These are phyloP conservation scores for Saccharomyces cerevisiae DNA, from an alignment of 805 yeast species.

Conservation along the genomic window DNA sequence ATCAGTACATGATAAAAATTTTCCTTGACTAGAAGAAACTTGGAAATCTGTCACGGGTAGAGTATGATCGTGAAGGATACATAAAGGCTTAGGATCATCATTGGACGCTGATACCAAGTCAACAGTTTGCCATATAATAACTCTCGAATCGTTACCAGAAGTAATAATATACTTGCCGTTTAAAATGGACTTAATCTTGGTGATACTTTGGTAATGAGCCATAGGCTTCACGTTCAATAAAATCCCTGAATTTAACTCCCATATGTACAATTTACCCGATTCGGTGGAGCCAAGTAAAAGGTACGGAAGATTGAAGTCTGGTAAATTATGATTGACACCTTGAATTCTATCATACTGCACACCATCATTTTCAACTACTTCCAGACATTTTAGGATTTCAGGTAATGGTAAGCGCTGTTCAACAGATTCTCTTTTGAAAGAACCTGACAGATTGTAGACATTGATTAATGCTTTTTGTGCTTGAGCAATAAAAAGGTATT, in stretches of 20 bases:
- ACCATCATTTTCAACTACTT: slow-evolving; percentile 20
- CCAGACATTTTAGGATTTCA: slow-evolving; percentile 53
- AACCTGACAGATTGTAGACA: slow-evolving; percentile 47
- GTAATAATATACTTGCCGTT: slow-evolving; percentile 63
- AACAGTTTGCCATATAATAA: slow-evolving; percentile 60
- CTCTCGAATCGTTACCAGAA: slow-evolving; percentile 76
- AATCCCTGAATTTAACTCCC: slow-evolving; percentile 79
- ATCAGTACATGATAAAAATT: slow-evolving; percentile 35
- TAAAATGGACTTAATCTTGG: slow-evolving; percentile 47
- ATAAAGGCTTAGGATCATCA: slow-evolving; percentile 46
- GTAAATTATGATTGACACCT: slow-evolving; percentile 21
- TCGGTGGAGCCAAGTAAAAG: slow-evolving; percentile 54
- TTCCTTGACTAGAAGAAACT: slow-evolving; percentile 40
- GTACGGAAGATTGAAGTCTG: slow-evolving; percentile 48
- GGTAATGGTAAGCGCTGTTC: slow-evolving; percentile 82
- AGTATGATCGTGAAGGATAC: slow-evolving; percentile 51
- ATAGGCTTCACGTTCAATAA: slow-evolving; percentile 59
- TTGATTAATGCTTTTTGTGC: slow-evolving; percentile 66
- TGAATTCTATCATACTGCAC: slow-evolving; percentile 10
- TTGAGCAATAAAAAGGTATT: slow-evolving; percentile 55
- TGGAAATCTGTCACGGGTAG: slow-evolving; percentile 37
- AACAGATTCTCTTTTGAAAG: slow-evolving; percentile 39
- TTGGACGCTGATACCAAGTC: slow-evolving; percentile 39
- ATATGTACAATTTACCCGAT: slow-evolving; percentile 67
- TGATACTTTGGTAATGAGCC: slow-evolving; percentile 75